phyloP scores from a whole-genome alignment of 2,329 filamentous ascomycete genomes.

The Ustulina deusta region DNA sequence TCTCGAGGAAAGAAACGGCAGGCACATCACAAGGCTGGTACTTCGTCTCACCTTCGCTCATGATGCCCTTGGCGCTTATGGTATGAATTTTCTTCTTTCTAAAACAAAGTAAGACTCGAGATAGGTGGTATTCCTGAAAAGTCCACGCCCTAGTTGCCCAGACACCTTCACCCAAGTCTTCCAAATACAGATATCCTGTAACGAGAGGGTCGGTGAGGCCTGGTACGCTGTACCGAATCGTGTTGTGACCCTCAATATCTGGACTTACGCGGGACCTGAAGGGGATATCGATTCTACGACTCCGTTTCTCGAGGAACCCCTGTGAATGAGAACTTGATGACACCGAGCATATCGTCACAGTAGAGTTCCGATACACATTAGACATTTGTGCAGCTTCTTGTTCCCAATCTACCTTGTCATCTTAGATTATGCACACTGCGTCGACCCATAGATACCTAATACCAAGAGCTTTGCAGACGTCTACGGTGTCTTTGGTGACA shows the following conservation, averaged over 20 bases:
- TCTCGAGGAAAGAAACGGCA: neutral
- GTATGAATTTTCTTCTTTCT: conserved; percentile 3
- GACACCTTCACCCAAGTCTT: neutral
- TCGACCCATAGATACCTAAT: conserved; percentile 19
- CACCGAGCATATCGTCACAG: neutral
- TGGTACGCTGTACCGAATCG: neutral
- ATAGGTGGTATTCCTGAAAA: conserved; percentile 8
- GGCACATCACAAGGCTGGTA: neutral
- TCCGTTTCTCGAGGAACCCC: neutral
- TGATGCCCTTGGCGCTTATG: neutral
- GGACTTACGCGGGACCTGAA: conserved; percentile 1
- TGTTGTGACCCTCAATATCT: conserved; percentile 10
- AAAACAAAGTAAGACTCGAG: neutral
- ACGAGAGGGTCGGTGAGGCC: neutral
- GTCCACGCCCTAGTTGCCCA: conserved; percentile 15
- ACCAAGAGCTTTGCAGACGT: conserved; percentile 8
- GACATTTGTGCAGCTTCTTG: conserved; percentile 1
- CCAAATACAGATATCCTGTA: neutral
- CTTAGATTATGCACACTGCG: conserved; percentile 20
- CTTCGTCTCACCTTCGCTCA: conserved; percentile 8
- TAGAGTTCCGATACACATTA: neutral
- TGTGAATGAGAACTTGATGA: neutral
- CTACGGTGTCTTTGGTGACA: conserved; percentile 10
- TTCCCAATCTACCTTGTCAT: conserved; percentile 11
- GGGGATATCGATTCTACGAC: conserved; percentile 4